These are phyloP conservation scores for Orbilia quercus DNA, from an alignment of 2,329 filamentous ascomycete species.

Conservation along the genomic window DNA sequence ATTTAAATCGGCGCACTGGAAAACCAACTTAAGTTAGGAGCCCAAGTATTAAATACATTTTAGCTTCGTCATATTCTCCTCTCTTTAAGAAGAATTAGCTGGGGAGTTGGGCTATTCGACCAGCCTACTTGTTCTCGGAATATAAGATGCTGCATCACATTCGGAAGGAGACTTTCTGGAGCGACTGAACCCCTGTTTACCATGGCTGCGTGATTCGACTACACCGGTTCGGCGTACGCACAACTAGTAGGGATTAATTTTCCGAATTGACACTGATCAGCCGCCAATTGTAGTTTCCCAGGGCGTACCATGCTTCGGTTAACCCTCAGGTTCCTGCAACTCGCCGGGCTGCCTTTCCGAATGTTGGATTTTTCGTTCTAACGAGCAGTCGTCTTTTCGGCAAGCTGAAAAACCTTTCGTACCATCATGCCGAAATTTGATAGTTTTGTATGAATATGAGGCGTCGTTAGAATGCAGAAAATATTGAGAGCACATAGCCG, in stretches of 20 bases:
- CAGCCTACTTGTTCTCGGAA: background rate
- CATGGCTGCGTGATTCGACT: background rate
- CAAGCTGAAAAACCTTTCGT: no score
- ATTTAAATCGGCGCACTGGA: no score
- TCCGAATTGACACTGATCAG: background rate
- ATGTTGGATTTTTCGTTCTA: constrained; percentile 14
- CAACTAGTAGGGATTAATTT: background rate
- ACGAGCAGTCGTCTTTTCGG: background rate
- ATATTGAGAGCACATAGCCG: background rate
- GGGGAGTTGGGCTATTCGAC: no score
- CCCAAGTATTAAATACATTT: no score
- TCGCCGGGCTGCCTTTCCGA: constrained; percentile 32
- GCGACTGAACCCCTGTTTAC: background rate
- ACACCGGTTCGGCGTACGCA: background rate
- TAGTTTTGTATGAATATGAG: background rate
- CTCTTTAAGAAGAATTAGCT: no score
- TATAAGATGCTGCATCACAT: background rate
- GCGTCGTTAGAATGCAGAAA: no score
- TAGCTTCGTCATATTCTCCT: no score
- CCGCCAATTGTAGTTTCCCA: background rate
- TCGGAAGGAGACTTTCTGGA: constrained; percentile 6
- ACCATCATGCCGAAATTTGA: background rate
- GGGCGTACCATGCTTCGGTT: constrained; percentile 7
- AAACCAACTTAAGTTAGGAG: no score
- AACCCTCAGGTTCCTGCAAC: constrained; percentile 20